A percentile compares a stretch with the other conserved stretches of the same genome.
These are phyloP conservation scores for Rostrohypoxylon terebratum DNA, from an alignment of 495 filamentous ascomycete genomes.

Conservation along the genomic window DNA sequence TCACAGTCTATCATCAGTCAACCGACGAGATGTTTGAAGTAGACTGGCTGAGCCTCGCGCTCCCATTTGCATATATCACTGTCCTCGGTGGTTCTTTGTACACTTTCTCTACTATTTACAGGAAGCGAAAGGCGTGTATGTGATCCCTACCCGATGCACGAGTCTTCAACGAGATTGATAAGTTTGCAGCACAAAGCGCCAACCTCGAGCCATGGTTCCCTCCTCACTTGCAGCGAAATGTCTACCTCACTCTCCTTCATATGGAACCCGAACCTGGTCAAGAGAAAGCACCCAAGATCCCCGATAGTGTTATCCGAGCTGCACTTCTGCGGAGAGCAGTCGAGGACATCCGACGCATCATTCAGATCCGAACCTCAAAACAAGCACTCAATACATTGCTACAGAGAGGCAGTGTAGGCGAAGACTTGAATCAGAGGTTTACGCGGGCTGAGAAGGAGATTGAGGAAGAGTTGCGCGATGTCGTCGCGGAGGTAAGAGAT, in stretches of 20 bases:
- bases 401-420: slow-evolving; percentile 91
- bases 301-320: slow-evolving; percentile 87
- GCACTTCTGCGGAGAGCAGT: slow-evolving; percentile 89
- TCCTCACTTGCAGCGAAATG: slow-evolving; percentile 87
- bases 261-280: slow-evolving; percentile 76
- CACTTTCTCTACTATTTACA: slow-evolving; percentile 92
- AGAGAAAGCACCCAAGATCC: slow-evolving; percentile 78
- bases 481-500: slow-evolving; percentile 82
- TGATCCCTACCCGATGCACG: slow-evolving; percentile 49
- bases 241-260: slow-evolving; percentile 93
- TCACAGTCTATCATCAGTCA: slow-evolving; percentile 20
- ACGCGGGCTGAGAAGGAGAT: slow-evolving; percentile 94
- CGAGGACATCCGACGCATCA: slow-evolving; percentile 91
- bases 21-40: slow-evolving; percentile 65
- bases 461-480: slow-evolving; percentile 93
- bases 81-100: slow-evolving; percentile 88
- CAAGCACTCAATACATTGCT: slow-evolving; percentile 83
- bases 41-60: slow-evolving; percentile 81
- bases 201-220: slow-evolving; percentile 93
- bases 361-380: slow-evolving; percentile 86
- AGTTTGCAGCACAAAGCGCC: slow-evolving; percentile 71
- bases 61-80: slow-evolving; percentile 87
- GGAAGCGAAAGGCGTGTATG: slow-evolving; percentile 88
- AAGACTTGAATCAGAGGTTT: slow-evolving; percentile 96
- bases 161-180: slow-evolving; percentile 33